Percentiles rank a stretch among this genome's conserved stretches.
phyloP scores from a whole-genome alignment of 768 basidiomycete species.

The Phaeotremella fagi region DNA sequence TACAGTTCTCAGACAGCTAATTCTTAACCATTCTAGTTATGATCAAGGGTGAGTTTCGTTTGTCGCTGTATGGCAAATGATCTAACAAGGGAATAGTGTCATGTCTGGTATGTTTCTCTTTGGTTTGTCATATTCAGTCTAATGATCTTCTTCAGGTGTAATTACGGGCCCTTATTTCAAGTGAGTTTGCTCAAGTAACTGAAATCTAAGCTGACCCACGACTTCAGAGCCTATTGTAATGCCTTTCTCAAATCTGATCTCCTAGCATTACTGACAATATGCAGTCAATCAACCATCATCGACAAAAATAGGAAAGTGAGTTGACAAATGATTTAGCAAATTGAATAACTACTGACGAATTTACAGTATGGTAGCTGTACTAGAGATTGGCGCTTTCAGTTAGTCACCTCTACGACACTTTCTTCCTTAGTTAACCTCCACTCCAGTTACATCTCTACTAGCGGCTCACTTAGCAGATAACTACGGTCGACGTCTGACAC shows the following conservation, averaged over 20 bases:
- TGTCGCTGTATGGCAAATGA: neutral
- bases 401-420: conserved; percentile 35
- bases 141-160: conserved; percentile 56
- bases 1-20: neutral
- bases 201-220: neutral
- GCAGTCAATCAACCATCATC: conserved; percentile 65
- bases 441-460: conserved; percentile 74
- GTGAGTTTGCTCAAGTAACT: conserved; percentile 8
- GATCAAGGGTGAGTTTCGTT: conserved; percentile 41
- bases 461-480: conserved; percentile 84
- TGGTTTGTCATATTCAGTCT: conserved; percentile 60
- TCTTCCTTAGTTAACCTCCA: neutral
- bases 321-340: neutral
- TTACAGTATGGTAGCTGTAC: conserved; percentile 73
- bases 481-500: conserved; percentile 76
- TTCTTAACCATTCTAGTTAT: conserved; percentile 20
- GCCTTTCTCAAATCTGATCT: neutral
- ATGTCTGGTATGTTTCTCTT: conserved; percentile 33
- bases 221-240: conserved; percentile 10
- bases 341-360: neutral
- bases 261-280: conserved; percentile 30
- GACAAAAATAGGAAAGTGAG: conserved; percentile 66
- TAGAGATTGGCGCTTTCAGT: conserved; percentile 90
- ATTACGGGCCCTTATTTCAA: conserved; percentile 58
- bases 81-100: conserved; percentile 26